These are phyloP conservation scores for Chenopodium suecicum DNA, from an alignment of 148 eudicot species.

Conservation along the genomic window DNA sequence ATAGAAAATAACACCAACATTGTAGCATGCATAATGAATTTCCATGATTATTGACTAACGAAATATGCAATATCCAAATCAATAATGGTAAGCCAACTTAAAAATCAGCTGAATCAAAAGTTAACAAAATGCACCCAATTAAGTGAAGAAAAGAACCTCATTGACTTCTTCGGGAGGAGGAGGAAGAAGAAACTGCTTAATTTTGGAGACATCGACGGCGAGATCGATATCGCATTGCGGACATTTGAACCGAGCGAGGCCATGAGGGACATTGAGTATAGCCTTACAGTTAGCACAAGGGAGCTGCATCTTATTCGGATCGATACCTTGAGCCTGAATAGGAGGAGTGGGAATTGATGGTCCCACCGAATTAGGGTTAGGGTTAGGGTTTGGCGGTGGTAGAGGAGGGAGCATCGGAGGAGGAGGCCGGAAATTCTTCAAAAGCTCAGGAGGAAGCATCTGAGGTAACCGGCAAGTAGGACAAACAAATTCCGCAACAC, in stretches of 20 bases:
- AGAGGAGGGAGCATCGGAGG: constrained; percentile 16
- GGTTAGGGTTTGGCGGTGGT: constrained; percentile 26
- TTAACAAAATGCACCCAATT: neutral
- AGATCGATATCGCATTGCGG: constrained; percentile 82
- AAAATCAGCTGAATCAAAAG: neutral
- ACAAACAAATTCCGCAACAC: constrained; percentile 75
- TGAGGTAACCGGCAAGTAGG: constrained; percentile 82
- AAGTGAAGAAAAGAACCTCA: constrained; percentile 42
- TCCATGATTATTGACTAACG: neutral
- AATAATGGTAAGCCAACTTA: neutral
- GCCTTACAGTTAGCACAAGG: constrained; percentile 96
- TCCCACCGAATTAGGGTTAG: constrained; percentile 24
- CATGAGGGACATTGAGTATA: constrained; percentile 87
- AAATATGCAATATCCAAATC: too few relatives aligned
- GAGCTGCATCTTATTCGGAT: constrained; percentile 78
- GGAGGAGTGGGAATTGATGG: constrained; percentile 28
- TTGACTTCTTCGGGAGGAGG: constrained; percentile 66
- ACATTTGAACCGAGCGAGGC: constrained; percentile 72
- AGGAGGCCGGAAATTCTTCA: constrained; percentile 22
- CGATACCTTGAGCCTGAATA: constrained; percentile 72
- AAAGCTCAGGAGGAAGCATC: constrained; percentile 65
- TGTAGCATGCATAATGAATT: neutral
- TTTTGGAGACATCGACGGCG: constrained; percentile 67
- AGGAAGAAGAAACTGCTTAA: constrained; percentile 48
- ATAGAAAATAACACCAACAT: neutral